phyloP scores from a whole-genome alignment of 352 stramenopile species.

The Stephanocyclus meneghinianus region DNA sequence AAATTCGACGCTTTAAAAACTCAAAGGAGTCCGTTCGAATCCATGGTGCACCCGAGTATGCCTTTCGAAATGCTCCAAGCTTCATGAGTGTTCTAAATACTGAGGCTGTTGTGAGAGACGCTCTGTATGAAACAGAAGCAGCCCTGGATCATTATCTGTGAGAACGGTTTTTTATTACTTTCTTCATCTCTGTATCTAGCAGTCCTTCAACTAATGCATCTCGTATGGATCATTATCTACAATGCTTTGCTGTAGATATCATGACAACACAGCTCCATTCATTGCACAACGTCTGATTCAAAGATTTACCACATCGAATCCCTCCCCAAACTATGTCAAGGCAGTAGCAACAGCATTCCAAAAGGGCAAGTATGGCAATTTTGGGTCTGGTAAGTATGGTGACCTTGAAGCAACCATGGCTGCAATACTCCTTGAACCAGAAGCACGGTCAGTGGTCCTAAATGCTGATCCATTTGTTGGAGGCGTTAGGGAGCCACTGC shows the following conservation, averaged over 20 bases:
- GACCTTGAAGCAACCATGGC: slow-evolving; percentile 73
- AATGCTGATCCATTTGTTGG: slow-evolving; percentile 68
- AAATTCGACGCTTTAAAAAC: slow-evolving; percentile 58
- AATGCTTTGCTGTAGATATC: slow-evolving; percentile 33
- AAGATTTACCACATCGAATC: slow-evolving; percentile 73
- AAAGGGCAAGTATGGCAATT: slow-evolving; percentile 51
- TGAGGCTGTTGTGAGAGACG: slow-evolving; percentile 56
- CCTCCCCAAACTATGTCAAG: slow-evolving; percentile 69
- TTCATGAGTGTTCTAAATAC: slow-evolving; percentile 71
- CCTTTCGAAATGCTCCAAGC: slow-evolving; percentile 72
- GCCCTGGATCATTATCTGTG: slow-evolving; percentile 66
- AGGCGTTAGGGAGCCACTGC: slow-evolving; percentile 58
- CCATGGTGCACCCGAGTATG: slow-evolving; percentile 41
- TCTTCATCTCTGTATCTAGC: neutral
- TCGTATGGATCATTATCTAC: neutral
- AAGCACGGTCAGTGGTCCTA: slow-evolving; percentile 58
- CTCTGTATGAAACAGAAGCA: slow-evolving; percentile 74
- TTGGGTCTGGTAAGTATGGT: slow-evolving; percentile 62
- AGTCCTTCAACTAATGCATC: neutral
- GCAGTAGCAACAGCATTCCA: slow-evolving; percentile 64
- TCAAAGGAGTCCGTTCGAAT: slow-evolving; percentile 55
- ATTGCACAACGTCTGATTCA: slow-evolving; percentile 74
- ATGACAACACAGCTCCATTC: slow-evolving; percentile 81
- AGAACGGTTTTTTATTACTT: neutral
- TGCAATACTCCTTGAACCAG: slow-evolving; percentile 71